Conservation (phyloP, 225 moss, liverwort and hornwort genomes). For the Physcomitrium patens region DNA sequence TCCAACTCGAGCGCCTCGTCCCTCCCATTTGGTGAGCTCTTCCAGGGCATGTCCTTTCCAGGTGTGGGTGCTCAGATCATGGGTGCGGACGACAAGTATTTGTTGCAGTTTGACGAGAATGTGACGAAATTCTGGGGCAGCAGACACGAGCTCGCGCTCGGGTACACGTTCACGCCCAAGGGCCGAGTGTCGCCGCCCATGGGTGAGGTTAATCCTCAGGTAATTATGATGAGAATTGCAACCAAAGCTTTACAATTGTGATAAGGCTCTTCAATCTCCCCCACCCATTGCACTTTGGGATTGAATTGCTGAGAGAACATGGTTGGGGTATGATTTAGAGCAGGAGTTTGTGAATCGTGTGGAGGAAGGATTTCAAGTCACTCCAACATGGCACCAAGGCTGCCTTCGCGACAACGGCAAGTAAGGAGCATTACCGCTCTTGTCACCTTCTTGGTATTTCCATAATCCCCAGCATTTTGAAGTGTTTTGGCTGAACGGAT, state of each 20-base stretch:
- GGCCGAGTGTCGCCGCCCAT: conserved; percentile 58
- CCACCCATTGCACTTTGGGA: not conserved
- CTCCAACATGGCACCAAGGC: conserved; percentile 98
- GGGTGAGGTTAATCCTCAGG: conserved; percentile 70
- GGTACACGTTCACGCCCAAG: conserved; percentile 69
- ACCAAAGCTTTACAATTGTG: not conserved
- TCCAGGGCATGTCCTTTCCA: conserved; percentile 53
- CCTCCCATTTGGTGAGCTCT: conserved; percentile 34
- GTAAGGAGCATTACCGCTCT: conserved; percentile 32
- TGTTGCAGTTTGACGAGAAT: conserved; percentile 69
- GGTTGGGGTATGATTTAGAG: conserved; percentile 54
- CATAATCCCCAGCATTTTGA: too few relatives aligned
- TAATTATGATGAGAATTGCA: conserved; percentile 32
- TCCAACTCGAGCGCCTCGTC: not conserved
- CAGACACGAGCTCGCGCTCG: conserved; percentile 81
- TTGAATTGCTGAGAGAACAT: conserved; percentile 2
- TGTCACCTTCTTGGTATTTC: not conserved
- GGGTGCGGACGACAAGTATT: conserved; percentile 86
- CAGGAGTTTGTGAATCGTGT: conserved; percentile 91
- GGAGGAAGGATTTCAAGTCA: conserved; percentile 95
- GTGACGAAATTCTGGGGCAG: conserved; percentile 74
- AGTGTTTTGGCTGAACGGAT: too few relatives aligned
- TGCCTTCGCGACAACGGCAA: conserved; percentile 77
- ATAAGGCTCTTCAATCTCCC: not conserved
- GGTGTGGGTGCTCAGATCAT: conserved; percentile 91